Percentiles rank a stretch among this genome's conserved stretches.
Evolutionary conservation across 805 yeast genomes (phyloP).

Genomic region (Ascoidea tarda): DNA sequence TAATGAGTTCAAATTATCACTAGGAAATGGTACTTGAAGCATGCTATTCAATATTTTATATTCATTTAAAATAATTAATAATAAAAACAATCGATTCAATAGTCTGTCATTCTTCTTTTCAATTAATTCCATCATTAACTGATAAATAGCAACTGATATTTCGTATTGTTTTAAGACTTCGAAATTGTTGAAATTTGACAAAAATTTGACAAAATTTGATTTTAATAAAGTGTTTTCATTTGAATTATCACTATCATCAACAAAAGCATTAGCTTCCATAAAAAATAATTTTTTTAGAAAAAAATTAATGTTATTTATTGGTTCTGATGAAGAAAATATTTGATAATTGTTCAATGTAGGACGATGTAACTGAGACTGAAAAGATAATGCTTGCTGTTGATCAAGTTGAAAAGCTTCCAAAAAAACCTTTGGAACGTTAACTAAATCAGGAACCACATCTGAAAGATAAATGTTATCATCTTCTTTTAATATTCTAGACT

Average conservation of each 20-base stretch:
- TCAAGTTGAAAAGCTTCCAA: too few relatives aligned
- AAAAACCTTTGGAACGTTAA: too few relatives aligned
- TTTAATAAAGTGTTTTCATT: constrained; percentile 37
- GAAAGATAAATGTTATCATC: constrained; percentile 17
- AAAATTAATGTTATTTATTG: constrained; percentile 17
- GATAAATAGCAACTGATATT: constrained; percentile 22
- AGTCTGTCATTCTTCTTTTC: constrained; percentile 25
- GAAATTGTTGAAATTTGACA: constrained; percentile 30
- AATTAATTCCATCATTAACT: constrained; percentile 22
- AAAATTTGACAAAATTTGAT: constrained; percentile 36
- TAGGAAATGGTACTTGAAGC: too few relatives aligned
- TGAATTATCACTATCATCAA: constrained; percentile 16
- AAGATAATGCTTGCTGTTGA: too few relatives aligned
- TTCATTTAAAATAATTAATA: constrained; percentile 16
- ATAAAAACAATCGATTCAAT: constrained; percentile 36
- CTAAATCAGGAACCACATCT: too few relatives aligned
- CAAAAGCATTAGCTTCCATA: too few relatives aligned
- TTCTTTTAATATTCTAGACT: constrained; percentile 17
- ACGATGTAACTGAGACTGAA: too few relatives aligned
- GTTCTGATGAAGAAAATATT: constrained; percentile 16
- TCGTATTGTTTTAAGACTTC: constrained; percentile 32
- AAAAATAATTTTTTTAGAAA: constrained; percentile 15
- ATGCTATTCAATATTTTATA: too few relatives aligned
- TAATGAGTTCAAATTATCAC: too few relatives aligned
- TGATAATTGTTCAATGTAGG: constrained; percentile 19